These are phyloP conservation scores for Zelopaecilomyces penicillatus DNA, from an alignment of 2,329 filamentous ascomycete species.

Conservation along the genomic window DNA sequence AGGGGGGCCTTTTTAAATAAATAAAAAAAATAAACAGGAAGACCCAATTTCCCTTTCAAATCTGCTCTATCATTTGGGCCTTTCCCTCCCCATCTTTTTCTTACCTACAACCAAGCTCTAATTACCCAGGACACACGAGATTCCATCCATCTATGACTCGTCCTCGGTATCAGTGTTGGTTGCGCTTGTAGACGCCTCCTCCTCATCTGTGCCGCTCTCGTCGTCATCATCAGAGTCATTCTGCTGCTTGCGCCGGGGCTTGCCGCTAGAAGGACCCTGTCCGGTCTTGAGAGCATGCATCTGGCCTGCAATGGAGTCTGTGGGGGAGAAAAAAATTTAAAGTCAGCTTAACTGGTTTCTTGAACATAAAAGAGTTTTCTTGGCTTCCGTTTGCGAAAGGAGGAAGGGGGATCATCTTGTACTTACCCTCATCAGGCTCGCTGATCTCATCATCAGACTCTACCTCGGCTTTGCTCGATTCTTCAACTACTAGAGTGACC, in stretches of 20 bases:
- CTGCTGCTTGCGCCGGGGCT: slow-evolving; percentile 47
- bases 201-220: slow-evolving; percentile 71
- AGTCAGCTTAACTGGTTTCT: too few species aligned
- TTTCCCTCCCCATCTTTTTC: too few species aligned
- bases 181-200: slow-evolving; percentile 57
- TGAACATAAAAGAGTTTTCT: neutral
- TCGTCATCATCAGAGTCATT: slow-evolving; percentile 58
- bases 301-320: slow-evolving; percentile 83
- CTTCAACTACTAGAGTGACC: slow-evolving; percentile 80
- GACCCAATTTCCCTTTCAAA: too few species aligned
- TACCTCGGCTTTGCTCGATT: slow-evolving; percentile 73
- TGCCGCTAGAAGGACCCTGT: slow-evolving; percentile 33
- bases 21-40: too few species aligned
- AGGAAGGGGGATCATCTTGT: slow-evolving; percentile 1
- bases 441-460: slow-evolving; percentile 89
- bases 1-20: too few species aligned
- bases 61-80: too few species aligned
- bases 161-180: slow-evolving; percentile 63
- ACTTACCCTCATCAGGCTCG: slow-evolving; percentile 91
- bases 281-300: slow-evolving; percentile 81
- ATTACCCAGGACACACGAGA: too few species aligned
- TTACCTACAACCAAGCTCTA: neutral
- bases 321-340: slow-evolving; percentile 1
- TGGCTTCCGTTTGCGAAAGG: neutral
- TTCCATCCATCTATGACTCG: slow-evolving; percentile 33